Base-by-base conservation (phyloP, 2,329 filamentous ascomycete species). In the Cercospora sojina region DNA sequence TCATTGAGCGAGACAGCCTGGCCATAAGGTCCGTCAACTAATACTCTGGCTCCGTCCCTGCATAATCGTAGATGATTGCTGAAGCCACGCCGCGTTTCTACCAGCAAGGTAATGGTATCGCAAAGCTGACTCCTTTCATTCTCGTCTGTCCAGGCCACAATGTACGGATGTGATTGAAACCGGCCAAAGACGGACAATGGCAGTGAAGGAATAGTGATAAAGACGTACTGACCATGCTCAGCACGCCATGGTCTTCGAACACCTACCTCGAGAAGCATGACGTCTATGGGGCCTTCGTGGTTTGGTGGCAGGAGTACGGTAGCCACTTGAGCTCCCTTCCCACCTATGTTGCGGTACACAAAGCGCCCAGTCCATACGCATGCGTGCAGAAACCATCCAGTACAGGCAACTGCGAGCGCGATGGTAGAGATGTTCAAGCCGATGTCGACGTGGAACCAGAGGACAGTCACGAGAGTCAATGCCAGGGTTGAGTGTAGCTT, bases 1-100 rank as follows among this genome's bases (percentile, higher is more conserved):
- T 35, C 20, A 20, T 61, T 49, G 6, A 67, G 55, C 9, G 35
- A 27, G n/a, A 29, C 10, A n/a, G 20, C 27, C 10, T 41, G 3
- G n/a, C 62, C 56, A 57, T 67, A 67, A 27, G 65, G 65, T n/a
- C 65, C 65, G 43, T 65, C 41, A 12, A 67, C 56, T 18, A 43
- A 32, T 16, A 64, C n/a, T 25, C 43, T 20, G 6, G 31, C 16
- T 20, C 35, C 16, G 6, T 27, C 41, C 29, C 49, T 29, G 16
- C 16, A 59, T 31, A 29, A 43, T 47, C 51, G 27, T 23, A 67
- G 43, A 43, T n/a, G 18, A 29, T 35, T 47, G 20, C 65, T 67
- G 27, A 65, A 67, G 3, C 62, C 57, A 27, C 29, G 12, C 18
- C 59, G 41, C 25, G 23, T 51, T 56, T 65, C 27, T n/a, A 67